Percentiles rank a stretch among this genome's conserved stretches.
Evolutionary conservation across 352 stramenopile genomes (phyloP).

Genomic region (Bremia lactucae): DNA sequence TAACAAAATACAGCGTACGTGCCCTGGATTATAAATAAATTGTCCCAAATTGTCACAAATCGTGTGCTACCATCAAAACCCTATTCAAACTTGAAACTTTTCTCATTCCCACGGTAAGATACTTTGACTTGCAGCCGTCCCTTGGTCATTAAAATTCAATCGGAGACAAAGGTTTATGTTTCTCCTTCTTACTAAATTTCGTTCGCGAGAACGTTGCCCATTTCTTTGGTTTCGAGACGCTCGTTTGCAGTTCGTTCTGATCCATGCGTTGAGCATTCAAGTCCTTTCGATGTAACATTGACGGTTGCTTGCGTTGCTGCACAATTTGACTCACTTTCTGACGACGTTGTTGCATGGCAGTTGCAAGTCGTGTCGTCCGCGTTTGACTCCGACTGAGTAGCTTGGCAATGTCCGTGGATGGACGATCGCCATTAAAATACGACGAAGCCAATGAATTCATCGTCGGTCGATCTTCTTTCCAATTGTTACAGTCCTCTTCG

Average conservation of each 20-base stretch:
- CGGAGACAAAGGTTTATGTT: no score
- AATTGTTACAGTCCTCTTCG: constrained; percentile 18
- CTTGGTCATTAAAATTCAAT: no score
- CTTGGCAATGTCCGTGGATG: constrained; percentile 36
- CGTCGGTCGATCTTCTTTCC: constrained; percentile 24
- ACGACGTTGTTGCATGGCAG: constrained; percentile 23
- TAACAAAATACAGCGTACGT: no score
- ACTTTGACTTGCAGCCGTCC: no score
- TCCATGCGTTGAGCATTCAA: constrained; percentile 6
- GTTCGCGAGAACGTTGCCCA: constrained; percentile 19
- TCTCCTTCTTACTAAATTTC: no score
- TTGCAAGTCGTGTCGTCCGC: constrained; percentile 21
- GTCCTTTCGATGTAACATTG: constrained; percentile 19
- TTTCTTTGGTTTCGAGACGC: constrained; percentile 24
- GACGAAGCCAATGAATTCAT: constrained; percentile 16
- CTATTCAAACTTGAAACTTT: no score
- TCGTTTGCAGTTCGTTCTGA: no score
- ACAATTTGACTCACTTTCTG: constrained; percentile 22
- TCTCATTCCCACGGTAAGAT: no score
- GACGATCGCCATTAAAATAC: constrained; percentile 32
- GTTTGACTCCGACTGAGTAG: constrained; percentile 17
- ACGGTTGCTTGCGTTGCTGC: constrained; percentile 23
- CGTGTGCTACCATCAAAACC: no score
- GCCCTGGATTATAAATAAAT: no score
- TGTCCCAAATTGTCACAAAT: no score